Conservation (phyloP, 805 yeast species). For the Lachancea lanzarotensis region DNA sequence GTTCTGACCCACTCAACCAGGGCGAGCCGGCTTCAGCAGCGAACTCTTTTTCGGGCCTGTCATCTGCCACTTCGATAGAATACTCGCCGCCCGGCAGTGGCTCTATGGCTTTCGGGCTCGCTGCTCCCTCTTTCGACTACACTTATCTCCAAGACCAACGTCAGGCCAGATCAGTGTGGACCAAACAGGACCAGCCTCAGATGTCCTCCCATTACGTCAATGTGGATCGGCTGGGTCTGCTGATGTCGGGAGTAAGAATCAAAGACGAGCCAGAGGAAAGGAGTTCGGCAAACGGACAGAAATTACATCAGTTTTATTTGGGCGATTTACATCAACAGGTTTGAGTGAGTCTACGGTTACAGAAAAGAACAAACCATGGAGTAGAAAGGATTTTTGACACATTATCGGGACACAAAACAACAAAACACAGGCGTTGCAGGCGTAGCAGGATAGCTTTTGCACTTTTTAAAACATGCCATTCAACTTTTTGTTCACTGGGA, state of each 20-base stretch:
- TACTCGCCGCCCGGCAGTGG: conserved; percentile 6
- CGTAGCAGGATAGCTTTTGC: no score
- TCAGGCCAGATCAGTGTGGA: not conserved
- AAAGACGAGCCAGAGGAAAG: conserved; percentile 12
- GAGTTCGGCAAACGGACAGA: conserved; percentile 1
- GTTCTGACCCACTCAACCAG: not conserved
- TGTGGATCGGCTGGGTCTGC: conserved; percentile 7
- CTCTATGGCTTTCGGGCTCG: conserved; percentile 9
- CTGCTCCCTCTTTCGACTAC: conserved; percentile 1
- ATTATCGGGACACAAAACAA: no score
- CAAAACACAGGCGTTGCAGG: no score
- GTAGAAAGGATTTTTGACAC: not conserved
- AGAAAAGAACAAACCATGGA: not conserved
- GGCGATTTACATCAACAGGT: conserved; percentile 9
- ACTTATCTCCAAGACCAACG: conserved; percentile 7
- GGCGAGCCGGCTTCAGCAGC: not conserved
- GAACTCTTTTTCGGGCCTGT: conserved; percentile 1
- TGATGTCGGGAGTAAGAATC: conserved; percentile 12
- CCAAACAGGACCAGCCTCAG: not conserved
- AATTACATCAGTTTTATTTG: conserved; percentile 13
- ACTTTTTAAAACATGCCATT: no score
- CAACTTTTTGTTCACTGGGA: no score
- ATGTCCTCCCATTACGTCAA: not conserved
- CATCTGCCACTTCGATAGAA: not conserved
- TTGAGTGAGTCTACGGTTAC: not conserved